Evolutionary conservation across 73 alveolate genomes (phyloP).

Genomic region (Breviolum minutum): DNA sequence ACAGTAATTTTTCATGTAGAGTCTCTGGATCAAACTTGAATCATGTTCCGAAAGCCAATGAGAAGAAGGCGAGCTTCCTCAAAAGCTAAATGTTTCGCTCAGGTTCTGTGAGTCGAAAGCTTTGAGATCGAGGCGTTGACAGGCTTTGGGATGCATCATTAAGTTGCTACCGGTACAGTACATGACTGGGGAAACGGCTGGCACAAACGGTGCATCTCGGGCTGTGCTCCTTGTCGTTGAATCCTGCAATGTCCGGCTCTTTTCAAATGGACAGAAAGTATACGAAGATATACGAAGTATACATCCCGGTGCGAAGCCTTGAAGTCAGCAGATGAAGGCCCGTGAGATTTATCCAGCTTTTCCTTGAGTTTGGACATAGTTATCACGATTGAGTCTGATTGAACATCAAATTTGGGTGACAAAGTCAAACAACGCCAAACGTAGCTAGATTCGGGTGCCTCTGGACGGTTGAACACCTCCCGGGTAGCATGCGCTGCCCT

Average conservation of each 20-base stretch:
- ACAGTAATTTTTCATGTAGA: too few species aligned
- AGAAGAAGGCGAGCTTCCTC: too few species aligned
- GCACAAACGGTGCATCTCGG: slow-evolving; percentile 58
- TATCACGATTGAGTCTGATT: neutral
- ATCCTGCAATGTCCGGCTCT: neutral
- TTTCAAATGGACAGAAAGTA: neutral
- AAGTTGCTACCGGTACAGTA: too few species aligned
- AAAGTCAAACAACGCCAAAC: neutral
- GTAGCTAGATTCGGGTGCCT: neutral
- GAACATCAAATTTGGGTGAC: neutral
- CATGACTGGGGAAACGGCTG: neutral
- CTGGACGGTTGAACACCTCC: slow-evolving; percentile 76
- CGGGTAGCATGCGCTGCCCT: slow-evolving; percentile 89
- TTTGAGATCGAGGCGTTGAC: too few species aligned
- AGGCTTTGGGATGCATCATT: too few species aligned
- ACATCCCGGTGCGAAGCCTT: neutral
- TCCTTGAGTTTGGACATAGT: neutral
- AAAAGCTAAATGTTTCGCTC: neutral
- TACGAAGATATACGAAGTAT: neutral
- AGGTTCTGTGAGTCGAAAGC: neutral
- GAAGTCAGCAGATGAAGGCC: neutral
- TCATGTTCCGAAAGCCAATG: too few species aligned
- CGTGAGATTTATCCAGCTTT: slow-evolving; percentile 20
- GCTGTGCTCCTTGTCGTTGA: slow-evolving; percentile 31
- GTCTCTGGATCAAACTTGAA: too few species aligned